Conservation (phyloP, 768 basidiomycete genomes). For the Suillus spraguei region DNA sequence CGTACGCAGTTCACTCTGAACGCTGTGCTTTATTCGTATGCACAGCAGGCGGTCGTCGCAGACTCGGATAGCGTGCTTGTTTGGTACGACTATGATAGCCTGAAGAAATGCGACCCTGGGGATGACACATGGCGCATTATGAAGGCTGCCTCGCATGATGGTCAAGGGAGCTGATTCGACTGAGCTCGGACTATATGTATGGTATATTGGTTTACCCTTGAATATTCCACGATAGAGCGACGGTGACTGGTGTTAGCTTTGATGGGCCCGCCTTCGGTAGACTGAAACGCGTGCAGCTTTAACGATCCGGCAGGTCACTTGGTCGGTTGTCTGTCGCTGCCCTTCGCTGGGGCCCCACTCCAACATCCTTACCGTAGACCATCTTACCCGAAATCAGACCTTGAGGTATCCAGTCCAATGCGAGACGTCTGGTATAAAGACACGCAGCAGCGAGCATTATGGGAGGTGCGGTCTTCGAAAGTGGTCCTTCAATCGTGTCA, state of each 20-base stretch:
- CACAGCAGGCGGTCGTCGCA: slow-evolving; percentile 63
- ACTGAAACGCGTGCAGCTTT: neutral
- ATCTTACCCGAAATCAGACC: no score
- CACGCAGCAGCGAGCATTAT: no score
- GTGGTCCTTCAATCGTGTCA: no score
- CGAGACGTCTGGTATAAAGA: no score
- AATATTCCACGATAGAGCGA: neutral
- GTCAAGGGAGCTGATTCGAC: neutral
- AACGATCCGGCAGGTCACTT: no score
- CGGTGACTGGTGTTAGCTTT: neutral
- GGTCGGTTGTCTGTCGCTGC: no score
- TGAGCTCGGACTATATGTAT: neutral
- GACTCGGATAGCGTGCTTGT: slow-evolving; percentile 66
- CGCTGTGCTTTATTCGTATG: slow-evolving; percentile 64
- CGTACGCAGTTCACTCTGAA: slow-evolving; percentile 50
- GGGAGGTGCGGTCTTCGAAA: no score
- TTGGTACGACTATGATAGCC: slow-evolving; percentile 77
- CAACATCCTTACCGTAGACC: no score
- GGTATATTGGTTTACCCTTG: neutral
- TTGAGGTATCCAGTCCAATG: no score
- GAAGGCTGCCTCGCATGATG: slow-evolving; percentile 8
- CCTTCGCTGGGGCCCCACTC: no score
- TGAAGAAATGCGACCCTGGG: slow-evolving; percentile 66
- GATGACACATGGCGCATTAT: slow-evolving; percentile 44
- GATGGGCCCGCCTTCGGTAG: neutral